Evolutionary conservation across 805 yeast species (phyloP).

Genomic region (Saturnispora diversa): DNA sequence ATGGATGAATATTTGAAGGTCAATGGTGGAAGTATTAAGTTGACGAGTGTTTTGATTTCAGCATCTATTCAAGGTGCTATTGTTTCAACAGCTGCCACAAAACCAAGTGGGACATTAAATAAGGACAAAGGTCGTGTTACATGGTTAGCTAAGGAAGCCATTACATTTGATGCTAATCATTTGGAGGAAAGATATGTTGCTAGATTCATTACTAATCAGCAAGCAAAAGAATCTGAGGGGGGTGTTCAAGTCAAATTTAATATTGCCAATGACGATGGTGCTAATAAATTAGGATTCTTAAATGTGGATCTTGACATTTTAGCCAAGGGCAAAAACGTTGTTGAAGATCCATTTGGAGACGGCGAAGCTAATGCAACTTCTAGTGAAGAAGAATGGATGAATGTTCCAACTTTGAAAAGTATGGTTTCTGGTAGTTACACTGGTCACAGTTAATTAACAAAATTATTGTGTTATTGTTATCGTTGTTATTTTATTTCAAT

Average conservation of each 20-base stretch:
- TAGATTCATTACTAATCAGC: slow-evolving; percentile 69
- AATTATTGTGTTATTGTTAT: background rate
- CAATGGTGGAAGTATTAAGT: slow-evolving; percentile 29
- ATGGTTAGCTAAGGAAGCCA: slow-evolving; percentile 56
- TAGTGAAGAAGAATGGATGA: slow-evolving; percentile 24
- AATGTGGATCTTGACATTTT: slow-evolving; percentile 31
- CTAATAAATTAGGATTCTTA: slow-evolving; percentile 36
- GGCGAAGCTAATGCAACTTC: slow-evolving; percentile 14
- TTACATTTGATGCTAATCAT: slow-evolving; percentile 29
- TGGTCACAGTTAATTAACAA: slow-evolving; percentile 27
- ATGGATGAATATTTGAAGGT: slow-evolving; percentile 30
- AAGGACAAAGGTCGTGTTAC: slow-evolving; percentile 79
- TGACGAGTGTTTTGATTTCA: slow-evolving; percentile 54
- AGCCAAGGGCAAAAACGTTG: slow-evolving; percentile 21
- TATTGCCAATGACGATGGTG: slow-evolving; percentile 37
- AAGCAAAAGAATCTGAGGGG: slow-evolving; percentile 60
- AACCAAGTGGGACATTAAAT: slow-evolving; percentile 88
- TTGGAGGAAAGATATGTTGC: slow-evolving; percentile 69
- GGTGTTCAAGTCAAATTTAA: slow-evolving; percentile 68
- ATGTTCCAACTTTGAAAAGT: slow-evolving; percentile 39
- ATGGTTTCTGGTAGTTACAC: slow-evolving; percentile 44
- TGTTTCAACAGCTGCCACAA: slow-evolving; percentile 69
- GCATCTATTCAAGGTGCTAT: slow-evolving; percentile 58
- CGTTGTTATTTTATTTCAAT: background rate
- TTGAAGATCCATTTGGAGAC: slow-evolving; percentile 31